Evolutionary conservation across 75 land plant species (phyloP).

Genomic region (Sequoiadendron giganteum): DNA sequence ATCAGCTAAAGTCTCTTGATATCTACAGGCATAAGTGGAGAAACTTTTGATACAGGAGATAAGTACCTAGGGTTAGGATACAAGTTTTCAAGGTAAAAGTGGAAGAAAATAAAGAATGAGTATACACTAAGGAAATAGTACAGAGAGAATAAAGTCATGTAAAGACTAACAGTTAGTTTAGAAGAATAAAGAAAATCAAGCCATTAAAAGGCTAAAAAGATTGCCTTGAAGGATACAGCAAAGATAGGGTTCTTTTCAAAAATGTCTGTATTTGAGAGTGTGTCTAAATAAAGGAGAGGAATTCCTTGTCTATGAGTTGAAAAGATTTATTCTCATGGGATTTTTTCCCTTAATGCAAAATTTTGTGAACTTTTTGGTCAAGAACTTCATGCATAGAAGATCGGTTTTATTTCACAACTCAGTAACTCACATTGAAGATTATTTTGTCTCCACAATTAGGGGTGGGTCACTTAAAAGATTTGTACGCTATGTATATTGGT

Average conservation of each 20-base stretch:
- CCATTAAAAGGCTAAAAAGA: background rate
- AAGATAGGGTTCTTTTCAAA: background rate
- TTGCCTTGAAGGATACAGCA: background rate
- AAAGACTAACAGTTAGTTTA: too few species aligned
- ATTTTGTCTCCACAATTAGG: background rate
- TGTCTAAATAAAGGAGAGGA: background rate
- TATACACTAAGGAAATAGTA: too few species aligned
- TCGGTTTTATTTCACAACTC: background rate
- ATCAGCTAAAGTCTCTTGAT: background rate
- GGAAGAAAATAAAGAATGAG: background rate
- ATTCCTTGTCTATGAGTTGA: background rate
- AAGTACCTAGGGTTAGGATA: background rate
- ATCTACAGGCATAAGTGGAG: background rate
- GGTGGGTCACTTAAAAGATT: background rate
- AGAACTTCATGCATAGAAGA: background rate
- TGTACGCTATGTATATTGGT: background rate
- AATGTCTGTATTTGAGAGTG: background rate
- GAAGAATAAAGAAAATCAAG: background rate
- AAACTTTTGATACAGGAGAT: background rate
- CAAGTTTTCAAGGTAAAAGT: too few species aligned
- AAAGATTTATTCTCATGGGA: background rate
- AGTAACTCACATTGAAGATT: background rate
- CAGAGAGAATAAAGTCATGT: background rate
- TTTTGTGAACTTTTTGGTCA: background rate
- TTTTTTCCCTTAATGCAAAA: background rate